phyloP scores from a whole-genome alignment of 164 flowering plant genomes.

The Piper longum region DNA sequence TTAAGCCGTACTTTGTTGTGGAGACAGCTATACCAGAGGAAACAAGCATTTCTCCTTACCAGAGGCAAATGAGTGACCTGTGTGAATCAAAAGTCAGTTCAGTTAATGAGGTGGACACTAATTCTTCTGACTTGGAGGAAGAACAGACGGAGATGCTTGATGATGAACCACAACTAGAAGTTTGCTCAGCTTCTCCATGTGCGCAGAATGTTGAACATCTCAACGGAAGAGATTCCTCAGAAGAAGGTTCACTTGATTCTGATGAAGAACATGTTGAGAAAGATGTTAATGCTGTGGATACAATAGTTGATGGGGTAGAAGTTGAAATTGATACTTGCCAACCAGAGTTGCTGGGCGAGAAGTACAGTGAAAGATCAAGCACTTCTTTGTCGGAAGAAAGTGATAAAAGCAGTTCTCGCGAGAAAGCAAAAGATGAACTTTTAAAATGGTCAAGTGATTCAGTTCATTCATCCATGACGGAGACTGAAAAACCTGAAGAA shows the following conservation, averaged over 20 bases:
- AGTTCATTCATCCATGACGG: not conserved
- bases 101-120: conserved; percentile 44
- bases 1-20: conserved; percentile 50
- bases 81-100: conserved; percentile 72
- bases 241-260: conserved; percentile 24
- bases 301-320: not conserved
- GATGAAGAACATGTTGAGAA: conserved; percentile 23
- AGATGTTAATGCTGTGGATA: conserved; percentile 8
- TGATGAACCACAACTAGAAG: conserved; percentile 25
- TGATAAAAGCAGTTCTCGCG: conserved; percentile 3
- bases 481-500: conserved; percentile 15
- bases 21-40: conserved; percentile 36
- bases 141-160: conserved; percentile 28
- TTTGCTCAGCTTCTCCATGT: conserved; percentile 14
- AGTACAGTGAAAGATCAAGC: conserved; percentile 12
- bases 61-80: conserved; percentile 51
- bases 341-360: conserved; percentile 20
- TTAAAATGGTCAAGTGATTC: conserved; percentile 3
- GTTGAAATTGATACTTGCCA: conserved; percentile 10
- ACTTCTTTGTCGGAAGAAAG: conserved; percentile 9
- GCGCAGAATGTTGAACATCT: conserved; percentile 27
- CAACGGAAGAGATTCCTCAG: conserved; percentile 41
- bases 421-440: conserved; percentile 4
- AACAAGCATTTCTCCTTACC: conserved; percentile 28
- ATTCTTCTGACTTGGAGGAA: conserved; percentile 31